Conservation (phyloP, 2,329 filamentous ascomycete species). For the Tolypocladium nubicola region DNA sequence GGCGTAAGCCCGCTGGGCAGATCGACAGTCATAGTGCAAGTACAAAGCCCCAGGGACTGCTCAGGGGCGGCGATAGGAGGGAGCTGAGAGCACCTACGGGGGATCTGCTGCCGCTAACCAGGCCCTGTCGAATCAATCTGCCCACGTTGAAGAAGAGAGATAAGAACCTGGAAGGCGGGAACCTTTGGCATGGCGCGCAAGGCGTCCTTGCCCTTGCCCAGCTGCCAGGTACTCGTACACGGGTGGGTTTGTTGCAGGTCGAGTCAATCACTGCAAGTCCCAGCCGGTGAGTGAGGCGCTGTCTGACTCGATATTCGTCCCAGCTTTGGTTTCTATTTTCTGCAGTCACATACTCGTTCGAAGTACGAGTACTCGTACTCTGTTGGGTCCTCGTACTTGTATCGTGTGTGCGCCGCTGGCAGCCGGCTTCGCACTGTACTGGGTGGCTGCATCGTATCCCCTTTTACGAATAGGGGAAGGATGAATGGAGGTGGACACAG, state of each 20-base stretch:
- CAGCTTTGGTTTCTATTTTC: background rate
- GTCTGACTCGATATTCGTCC: background rate
- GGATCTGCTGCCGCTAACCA: background rate
- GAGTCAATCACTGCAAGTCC: background rate
- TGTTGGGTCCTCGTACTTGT: background rate
- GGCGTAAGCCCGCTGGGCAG: background rate
- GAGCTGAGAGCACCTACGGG: background rate
- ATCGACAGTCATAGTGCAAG: background rate
- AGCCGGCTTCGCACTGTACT: background rate
- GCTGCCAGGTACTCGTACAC: too few species aligned
- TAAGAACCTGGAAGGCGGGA: background rate
- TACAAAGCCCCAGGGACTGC: background rate
- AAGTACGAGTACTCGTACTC: too few species aligned
- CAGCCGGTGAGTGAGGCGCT: background rate
- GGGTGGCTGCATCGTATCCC: background rate
- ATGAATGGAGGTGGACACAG: background rate
- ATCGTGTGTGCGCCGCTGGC: background rate
- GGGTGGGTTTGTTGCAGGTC: background rate
- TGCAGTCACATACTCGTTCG: background rate
- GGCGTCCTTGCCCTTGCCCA: background rate
- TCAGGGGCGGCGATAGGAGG: background rate
- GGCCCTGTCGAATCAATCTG: conserved; percentile 20
- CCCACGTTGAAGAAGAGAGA: conserved; percentile 19
- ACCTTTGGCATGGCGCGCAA: background rate
- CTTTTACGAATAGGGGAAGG: too few species aligned